Evolutionary conservation across 2,329 filamentous ascomycete species (phyloP).

Genomic region (Apiospora koreana): DNA sequence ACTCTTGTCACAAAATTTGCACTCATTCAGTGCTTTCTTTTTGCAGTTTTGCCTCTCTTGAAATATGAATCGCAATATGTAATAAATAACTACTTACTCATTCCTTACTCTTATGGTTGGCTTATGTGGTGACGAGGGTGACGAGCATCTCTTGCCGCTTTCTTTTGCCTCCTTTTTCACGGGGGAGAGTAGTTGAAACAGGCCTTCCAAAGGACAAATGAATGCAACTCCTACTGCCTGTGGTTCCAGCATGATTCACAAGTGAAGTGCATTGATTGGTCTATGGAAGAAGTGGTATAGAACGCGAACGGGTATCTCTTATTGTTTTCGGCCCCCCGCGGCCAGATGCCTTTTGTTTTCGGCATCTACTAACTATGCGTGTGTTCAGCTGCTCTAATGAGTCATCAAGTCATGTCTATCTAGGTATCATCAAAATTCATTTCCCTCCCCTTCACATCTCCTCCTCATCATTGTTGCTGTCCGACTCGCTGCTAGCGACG

Average conservation of each 20-base stretch:
- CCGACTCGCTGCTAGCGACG: constrained; percentile 30
- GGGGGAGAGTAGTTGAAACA: not conserved
- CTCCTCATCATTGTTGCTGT: constrained; percentile 32
- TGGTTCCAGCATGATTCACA: no score
- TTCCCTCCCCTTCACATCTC: not conserved
- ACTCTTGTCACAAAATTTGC: not conserved
- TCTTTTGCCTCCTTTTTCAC: not conserved
- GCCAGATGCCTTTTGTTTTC: not conserved
- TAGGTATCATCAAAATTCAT: not conserved
- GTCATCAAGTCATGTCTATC: not conserved
- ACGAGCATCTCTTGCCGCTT: not conserved
- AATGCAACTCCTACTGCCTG: no score
- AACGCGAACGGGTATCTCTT: constrained; percentile 7
- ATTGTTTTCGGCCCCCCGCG: not conserved
- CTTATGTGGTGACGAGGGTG: not conserved
- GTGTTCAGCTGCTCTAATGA: constrained; percentile 2
- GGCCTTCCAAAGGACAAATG: not conserved
- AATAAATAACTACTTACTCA: no score
- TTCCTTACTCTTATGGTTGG: not conserved
- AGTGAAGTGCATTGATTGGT: no score
- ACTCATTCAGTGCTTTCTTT: not conserved
- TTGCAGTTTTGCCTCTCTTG: not conserved
- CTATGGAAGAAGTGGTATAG: not conserved
- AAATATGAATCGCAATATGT: no score
- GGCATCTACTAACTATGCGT: not conserved